Evolutionary conservation across 441 rosid genomes (phyloP).

Genomic region (Gossypium schwendimanii): DNA sequence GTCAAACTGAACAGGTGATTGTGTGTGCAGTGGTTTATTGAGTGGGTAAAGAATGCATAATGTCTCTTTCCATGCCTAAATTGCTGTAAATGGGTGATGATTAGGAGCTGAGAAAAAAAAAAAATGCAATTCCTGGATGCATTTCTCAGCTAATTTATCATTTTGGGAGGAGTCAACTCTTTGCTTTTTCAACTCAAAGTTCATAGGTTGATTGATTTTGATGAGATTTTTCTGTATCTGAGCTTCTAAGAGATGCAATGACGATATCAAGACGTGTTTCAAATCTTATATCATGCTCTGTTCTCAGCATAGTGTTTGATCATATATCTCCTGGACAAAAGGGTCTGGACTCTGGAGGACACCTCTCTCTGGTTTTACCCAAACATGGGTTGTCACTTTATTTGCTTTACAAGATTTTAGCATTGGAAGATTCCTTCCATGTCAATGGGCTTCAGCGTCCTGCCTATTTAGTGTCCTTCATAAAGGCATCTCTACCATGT

Average conservation of each 20-base stretch:
- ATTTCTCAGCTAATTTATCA: background rate
- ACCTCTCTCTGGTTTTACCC: background rate
- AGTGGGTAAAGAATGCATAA: background rate
- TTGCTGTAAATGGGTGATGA: background rate
- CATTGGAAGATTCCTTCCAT: background rate
- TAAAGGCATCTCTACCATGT: background rate
- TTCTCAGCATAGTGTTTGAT: background rate
- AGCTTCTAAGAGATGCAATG: background rate
- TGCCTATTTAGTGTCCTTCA: background rate
- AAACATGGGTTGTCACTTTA: background rate
- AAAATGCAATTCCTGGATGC: background rate
- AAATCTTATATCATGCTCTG: background rate
- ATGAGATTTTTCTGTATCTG: background rate
- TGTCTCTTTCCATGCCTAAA: slow-evolving; percentile 3
- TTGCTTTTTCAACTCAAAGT: background rate
- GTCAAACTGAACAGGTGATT: background rate
- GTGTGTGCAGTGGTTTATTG: background rate
- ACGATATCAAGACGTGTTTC: background rate
- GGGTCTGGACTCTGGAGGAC: background rate
- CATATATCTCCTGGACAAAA: background rate
- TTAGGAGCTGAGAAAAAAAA: background rate
- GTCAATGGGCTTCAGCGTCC: background rate
- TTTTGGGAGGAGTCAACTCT: background rate
- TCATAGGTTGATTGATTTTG: background rate
- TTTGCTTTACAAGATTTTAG: background rate